These are phyloP conservation scores for Apiospora rasikravindrae DNA, from an alignment of 2,329 filamentous ascomycete genomes.

Conservation along the genomic window DNA sequence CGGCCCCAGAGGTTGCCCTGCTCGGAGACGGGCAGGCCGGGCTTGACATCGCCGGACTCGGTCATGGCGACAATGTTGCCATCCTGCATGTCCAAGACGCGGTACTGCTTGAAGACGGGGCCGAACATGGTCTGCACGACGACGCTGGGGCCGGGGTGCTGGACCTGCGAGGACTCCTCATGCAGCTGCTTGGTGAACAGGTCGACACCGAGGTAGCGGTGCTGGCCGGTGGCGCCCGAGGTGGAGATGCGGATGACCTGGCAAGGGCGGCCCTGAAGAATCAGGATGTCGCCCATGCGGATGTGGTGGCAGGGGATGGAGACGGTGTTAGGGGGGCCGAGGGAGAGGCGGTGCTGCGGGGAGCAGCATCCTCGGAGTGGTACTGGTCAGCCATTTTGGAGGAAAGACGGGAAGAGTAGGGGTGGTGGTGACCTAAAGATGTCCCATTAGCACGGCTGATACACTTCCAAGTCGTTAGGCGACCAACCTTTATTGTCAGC, in stretches of 20 bases:
- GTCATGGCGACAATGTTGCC: slow-evolving; percentile 92
- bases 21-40: slow-evolving; percentile 89
- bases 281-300: slow-evolving; percentile 97
- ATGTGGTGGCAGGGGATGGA: slow-evolving; percentile 99
- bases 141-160: slow-evolving; percentile 94
- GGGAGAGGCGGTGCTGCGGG: slow-evolving; percentile 52
- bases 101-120: slow-evolving; percentile 99
- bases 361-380: slow-evolving; percentile 53
- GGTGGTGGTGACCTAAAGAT: slow-evolving; percentile 60
- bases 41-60: slow-evolving; percentile 98
- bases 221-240: slow-evolving; percentile 96
- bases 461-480: background rate
- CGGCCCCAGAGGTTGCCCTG: slow-evolving; percentile 88
- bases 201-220: slow-evolving; percentile 99
- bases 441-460: background rate
- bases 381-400: slow-evolving; percentile 62
- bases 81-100: slow-evolving; percentile 94
- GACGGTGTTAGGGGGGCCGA: slow-evolving; percentile 75
- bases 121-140: slow-evolving; percentile 99
- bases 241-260: slow-evolving; percentile 99
- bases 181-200: slow-evolving; percentile 99
- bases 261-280: slow-evolving; percentile 98
- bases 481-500: slow-evolving; percentile 61
- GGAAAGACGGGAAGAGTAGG: slow-evolving; percentile 59
- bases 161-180: slow-evolving; percentile 97